Conservation (phyloP, 208 protist genomes). For the Wallacemonas sp. region DNA sequence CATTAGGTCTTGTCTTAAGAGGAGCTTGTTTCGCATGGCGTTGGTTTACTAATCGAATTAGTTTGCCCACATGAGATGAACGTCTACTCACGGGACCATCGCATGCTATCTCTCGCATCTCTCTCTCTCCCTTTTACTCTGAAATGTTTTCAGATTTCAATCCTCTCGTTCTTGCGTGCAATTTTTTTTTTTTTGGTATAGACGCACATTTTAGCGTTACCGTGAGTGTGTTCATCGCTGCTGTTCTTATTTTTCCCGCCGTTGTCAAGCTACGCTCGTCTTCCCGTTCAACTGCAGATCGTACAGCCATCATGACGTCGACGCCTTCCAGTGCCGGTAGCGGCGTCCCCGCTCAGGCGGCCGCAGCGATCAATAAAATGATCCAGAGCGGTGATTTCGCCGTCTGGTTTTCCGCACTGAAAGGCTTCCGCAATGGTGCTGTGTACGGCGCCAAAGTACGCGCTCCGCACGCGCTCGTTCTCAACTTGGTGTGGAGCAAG, state of each 20-base stretch:
- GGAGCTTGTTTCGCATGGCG: too few relatives aligned
- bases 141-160: background rate
- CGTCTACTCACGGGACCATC: too few relatives aligned
- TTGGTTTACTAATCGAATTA: too few relatives aligned
- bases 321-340: background rate
- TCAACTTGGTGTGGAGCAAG: conserved; percentile 86
- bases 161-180: conserved; percentile 4
- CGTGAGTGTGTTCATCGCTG: too few relatives aligned
- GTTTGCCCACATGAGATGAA: too few relatives aligned
- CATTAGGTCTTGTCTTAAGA: too few relatives aligned
- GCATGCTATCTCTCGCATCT: too few relatives aligned
- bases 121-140: conserved; percentile 9
- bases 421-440: conserved; percentile 85
- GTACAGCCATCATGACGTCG: conserved; percentile 12
- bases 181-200: too few relatives aligned
- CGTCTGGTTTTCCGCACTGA: conserved; percentile 66
- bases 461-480: conserved; percentile 85
- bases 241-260: too few relatives aligned
- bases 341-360: background rate
- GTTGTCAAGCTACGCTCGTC: background rate
- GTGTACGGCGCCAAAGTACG: conserved; percentile 85
- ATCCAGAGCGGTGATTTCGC: conserved; percentile 66
- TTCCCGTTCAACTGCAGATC: background rate
- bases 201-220: too few relatives aligned
- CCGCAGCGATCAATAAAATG: conserved; percentile 50